Base-by-base conservation (phyloP, 2,329 filamentous ascomycete species). In the Emydomyces testavorans region DNA sequence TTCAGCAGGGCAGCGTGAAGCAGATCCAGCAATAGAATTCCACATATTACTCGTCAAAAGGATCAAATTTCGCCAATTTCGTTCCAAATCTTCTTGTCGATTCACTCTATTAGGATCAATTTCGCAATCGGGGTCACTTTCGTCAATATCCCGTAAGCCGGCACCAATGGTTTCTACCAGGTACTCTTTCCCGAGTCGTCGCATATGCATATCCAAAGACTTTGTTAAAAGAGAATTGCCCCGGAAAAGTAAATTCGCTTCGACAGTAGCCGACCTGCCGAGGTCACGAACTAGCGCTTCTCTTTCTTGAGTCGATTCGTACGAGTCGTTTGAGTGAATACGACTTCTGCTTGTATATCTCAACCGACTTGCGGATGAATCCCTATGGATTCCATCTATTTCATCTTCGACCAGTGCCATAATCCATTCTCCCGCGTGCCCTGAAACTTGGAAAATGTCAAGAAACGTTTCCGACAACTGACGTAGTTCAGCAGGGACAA, bases 211-310 rank as follows among this genome's bases (percentile, higher is more conserved):
- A 62, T 98, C 92, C 37, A 98, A 74, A 1, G 89, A 83, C 63
- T 95, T 93, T 0, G 92, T 98, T 23, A 96, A 74, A 7, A 98
- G 71, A 0, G 92, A 93, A 60, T 98, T 98, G 52, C 92, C 92
- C 28, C 92, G 79, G 67, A 98, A 98, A 3, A 98, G 77, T 1
- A 98, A 73, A 57, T 96, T 98, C 4, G 90, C 92, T 63, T 98
- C 92, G 37, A 80, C 68, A 13, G 78, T 79, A 20, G 78, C 78
- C 37, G 77, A 78, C 58, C 79, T 77, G 51, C 77, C 77, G 60
- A 82, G 68, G 57, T 82, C 79, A 50, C 78, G 68, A 8, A 82
- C 76, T 15, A 82, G 69, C 13, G 80, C 65, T 60, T 82, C 78
- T 46, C 69, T 59, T 51, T 82, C 78, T 52, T 75, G 72, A 13